Percentiles rank a stretch among this genome's conserved stretches.
phyloP scores from a whole-genome alignment of 129 eudicot species.

The Mikania micrantha region DNA sequence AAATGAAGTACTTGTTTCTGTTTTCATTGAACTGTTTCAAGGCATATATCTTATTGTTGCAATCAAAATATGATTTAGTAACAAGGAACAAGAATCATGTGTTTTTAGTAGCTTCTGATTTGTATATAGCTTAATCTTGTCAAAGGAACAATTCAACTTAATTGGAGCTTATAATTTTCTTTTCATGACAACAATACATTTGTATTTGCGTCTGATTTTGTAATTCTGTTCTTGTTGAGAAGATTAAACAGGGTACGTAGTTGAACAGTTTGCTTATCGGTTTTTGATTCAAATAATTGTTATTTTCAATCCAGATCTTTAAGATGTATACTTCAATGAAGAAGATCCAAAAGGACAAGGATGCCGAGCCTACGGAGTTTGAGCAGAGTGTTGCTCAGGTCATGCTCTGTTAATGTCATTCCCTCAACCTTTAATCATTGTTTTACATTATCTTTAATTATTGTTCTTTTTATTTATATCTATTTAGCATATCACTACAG shows the following conservation, averaged over 20 bases:
- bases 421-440: not conserved
- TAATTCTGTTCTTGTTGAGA: not conserved
- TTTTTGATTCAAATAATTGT: not conserved
- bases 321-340: conserved; percentile 38
- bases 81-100: not conserved
- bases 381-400: conserved; percentile 44
- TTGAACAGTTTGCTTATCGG: not conserved
- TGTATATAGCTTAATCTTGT: not conserved
- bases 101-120: not conserved
- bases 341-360: conserved; percentile 42
- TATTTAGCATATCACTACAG: conserved; percentile 13
- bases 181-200: not conserved
- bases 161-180: not conserved
- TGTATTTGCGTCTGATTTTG: not conserved
- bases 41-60: conserved; percentile 13
- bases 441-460: not conserved
- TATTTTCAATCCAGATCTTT: conserved; percentile 7
- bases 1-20: not conserved
- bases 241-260: not conserved
- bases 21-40: conserved; percentile 19
- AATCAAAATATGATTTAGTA: not conserved
- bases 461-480: not conserved
- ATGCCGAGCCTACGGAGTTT: conserved; percentile 36
- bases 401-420: not conserved
- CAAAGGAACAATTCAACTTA: not conserved